A percentile compares a stretch with the other conserved stretches of the same genome.
Conservation (phyloP, 1,284 basidiomycete species). For the Cutaneotrichosporon sp. region DNA sequence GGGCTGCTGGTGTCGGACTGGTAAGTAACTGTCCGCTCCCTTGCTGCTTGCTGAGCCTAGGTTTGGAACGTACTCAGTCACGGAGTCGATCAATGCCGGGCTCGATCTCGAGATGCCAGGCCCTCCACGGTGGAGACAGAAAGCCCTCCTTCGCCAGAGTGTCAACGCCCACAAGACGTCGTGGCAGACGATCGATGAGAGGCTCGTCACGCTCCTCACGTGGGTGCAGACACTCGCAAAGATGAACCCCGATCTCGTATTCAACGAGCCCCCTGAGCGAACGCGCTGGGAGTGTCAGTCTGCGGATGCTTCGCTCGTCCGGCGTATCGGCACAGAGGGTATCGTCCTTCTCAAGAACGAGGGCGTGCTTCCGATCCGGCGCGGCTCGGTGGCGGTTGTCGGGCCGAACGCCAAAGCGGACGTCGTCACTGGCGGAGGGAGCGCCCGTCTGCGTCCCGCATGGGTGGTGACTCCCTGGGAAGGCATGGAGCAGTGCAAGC, state of each 20-base stretch:
- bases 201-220: conserved; percentile 44
- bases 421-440: conserved; percentile 61
- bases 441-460: conserved; percentile 52
- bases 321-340: conserved; percentile 54
- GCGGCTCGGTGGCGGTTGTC: conserved; percentile 58
- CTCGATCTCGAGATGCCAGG: conserved; percentile 58
- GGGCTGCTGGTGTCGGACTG: conserved; percentile 63
- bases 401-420: conserved; percentile 62
- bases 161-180: conserved; percentile 62
- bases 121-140: conserved; percentile 29
- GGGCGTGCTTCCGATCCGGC: conserved; percentile 27
- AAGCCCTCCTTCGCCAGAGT: conserved; percentile 58
- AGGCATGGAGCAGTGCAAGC: conserved; percentile 57
- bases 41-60: too few relatives aligned
- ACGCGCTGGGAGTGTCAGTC: conserved; percentile 1
- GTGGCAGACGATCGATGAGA: conserved; percentile 24
- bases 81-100: conserved; percentile 67
- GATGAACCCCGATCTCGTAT: conserved; percentile 31
- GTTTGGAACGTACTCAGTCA: conserved; percentile 67
- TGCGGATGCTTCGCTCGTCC: conserved; percentile 27
- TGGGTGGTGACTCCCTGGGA: conserved; percentile 60
- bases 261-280: conserved; percentile 12
- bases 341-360: conserved; percentile 61
- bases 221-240: conserved; percentile 34
- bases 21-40: too few relatives aligned